A percentile compares a stretch with the other conserved stretches of the same genome.
phyloP scores from a whole-genome alignment of 2,329 filamentous ascomycete species.

The Xylariales sp. region DNA sequence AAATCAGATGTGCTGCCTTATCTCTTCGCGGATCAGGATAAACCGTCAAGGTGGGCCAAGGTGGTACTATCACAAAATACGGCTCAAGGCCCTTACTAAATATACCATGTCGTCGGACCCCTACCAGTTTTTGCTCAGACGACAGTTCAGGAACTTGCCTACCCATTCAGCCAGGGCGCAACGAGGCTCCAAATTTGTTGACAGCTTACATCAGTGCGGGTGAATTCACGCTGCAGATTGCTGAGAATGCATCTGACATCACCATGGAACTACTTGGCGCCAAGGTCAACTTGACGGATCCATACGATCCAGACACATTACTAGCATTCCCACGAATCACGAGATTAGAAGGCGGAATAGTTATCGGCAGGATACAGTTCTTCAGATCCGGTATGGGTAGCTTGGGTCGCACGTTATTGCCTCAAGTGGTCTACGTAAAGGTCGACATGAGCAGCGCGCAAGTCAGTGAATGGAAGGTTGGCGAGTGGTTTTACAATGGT shows the following conservation, averaged over 20 bases:
- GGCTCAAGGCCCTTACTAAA: constrained; percentile 29
- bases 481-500: constrained; percentile 51
- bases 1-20: constrained; percentile 40
- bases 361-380: constrained; percentile 43
- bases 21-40: constrained; percentile 29
- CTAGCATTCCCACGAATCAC: too few species aligned
- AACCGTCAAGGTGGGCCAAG: constrained; percentile 38
- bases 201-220: too few species aligned
- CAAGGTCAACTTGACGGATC: too few species aligned
- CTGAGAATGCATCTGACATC: too few species aligned
- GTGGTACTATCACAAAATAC: constrained; percentile 33
- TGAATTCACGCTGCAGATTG: too few species aligned
- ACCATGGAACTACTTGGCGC: too few species aligned
- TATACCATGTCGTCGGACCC: constrained; percentile 46
- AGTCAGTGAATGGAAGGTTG: constrained; percentile 42
- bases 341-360: constrained; percentile 32
- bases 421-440: constrained; percentile 38
- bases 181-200: too few species aligned
- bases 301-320: too few species aligned
- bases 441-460: constrained; percentile 46
- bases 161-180: constrained; percentile 35
- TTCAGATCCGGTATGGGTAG: constrained; percentile 30
- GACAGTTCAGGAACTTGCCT: constrained; percentile 29
- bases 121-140: constrained; percentile 39
- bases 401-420: constrained; percentile 41